phyloP scores from a whole-genome alignment of 345 rosid species.

The Mercurialis annua region DNA sequence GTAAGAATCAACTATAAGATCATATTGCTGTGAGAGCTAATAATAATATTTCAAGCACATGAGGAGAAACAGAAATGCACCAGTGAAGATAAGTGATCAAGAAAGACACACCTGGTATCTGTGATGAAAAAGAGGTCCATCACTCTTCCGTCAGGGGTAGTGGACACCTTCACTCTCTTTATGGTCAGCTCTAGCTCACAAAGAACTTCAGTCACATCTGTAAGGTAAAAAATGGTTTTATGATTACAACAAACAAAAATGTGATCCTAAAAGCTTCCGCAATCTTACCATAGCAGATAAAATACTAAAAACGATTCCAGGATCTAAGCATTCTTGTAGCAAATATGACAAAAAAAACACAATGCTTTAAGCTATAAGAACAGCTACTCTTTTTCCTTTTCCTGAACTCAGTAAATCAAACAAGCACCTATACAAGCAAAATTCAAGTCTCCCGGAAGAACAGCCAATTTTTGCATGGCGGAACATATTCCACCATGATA shows the following conservation, averaged over 20 bases:
- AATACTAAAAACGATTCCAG: not conserved
- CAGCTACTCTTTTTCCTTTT: not conserved
- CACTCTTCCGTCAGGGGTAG: constrained; percentile 68
- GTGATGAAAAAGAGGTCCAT: constrained; percentile 69
- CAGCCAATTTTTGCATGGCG: not conserved
- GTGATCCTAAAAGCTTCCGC: not conserved
- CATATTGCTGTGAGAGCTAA: not conserved
- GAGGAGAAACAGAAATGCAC: not conserved
- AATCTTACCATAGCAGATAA: not conserved
- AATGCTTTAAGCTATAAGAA: not conserved
- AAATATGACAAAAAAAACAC: not conserved
- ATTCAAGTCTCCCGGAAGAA: not conserved
- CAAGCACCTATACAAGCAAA: not conserved
- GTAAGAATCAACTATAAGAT: not conserved
- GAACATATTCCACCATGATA: not conserved
- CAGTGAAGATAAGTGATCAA: constrained; percentile 10
- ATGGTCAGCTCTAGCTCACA: constrained; percentile 62
- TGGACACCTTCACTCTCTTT: constrained; percentile 62
- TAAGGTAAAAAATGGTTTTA: not conserved
- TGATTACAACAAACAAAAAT: constrained; percentile 6
- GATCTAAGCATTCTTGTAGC: too few relatives aligned
- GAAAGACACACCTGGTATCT: constrained; percentile 54
- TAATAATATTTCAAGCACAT: not conserved
- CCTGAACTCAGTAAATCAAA: not conserved
- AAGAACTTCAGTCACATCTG: constrained; percentile 64